Base-by-base conservation (phyloP, 768 basidiomycete species). In the Lentinula raphanica region DNA sequence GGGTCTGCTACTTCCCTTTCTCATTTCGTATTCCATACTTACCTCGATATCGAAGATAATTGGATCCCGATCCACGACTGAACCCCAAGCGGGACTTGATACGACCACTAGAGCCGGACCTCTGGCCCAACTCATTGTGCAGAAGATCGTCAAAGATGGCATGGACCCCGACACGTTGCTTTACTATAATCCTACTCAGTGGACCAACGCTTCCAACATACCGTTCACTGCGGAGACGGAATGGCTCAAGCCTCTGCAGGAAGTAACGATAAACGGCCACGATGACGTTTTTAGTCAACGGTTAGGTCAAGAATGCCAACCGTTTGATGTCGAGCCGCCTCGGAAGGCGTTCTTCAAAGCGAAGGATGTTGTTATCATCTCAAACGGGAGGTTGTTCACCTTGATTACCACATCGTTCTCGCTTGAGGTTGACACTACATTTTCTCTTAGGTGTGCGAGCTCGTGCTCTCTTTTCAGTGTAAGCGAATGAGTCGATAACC, bases 401-500 rank as follows among this genome's bases (percentile, higher is more conserved):
- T 15, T 25, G 12, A 32, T 25, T 25, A 17, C 23, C 23, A 54
- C n/a, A n/a, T n/a, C n/a, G n/a, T 17, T 57, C 32, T 15, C 7
- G 6, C 23, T 39, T 15, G 27, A 32, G n/a, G n/a, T n/a, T n/a
- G n/a, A n/a, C n/a, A n/a, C n/a, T n/a, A n/a, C n/a, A n/a, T n/a
- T n/a, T n/a, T n/a, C n/a, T 46, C 57, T 54, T 53, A 78, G 80
- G 68, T 81, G 75, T 62, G 79, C 73, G 35, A 79, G 79, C 59
- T 78, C 79, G 17, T 79, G 79, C 60, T 76, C 76, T 8, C 60
- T 78, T 21, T 79, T 79, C 66, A 76, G 76, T 56, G 76, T 78
- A 54, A 48, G 73, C 70, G 23, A 49, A 61, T 28, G 54, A 48
- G 73, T 71, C 23, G 48, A 61, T 28, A 68, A 66, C 63, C 62